phyloP scores from a whole-genome alignment of 2,329 filamentous ascomycete species.

The Emmonsiellopsis sp. region DNA sequence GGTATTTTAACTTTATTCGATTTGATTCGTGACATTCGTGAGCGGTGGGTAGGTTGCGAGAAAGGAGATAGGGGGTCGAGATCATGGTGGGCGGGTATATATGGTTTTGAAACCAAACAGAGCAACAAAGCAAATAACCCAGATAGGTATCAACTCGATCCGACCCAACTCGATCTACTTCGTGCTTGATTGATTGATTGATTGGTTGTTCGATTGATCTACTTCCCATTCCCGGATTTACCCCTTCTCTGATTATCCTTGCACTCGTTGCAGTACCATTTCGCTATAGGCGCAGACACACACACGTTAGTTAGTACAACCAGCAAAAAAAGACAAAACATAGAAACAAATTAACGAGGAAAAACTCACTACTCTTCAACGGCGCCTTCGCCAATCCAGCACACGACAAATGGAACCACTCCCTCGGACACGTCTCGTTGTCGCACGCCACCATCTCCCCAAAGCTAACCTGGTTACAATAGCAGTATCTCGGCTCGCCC shows the following conservation, averaged over 20 bases:
- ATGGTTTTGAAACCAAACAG: not conserved
- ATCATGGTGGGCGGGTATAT: not conserved
- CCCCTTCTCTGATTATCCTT: conserved; percentile 51
- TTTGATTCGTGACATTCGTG: not conserved
- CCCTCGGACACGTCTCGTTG: conserved; percentile 59
- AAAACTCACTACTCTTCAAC: conserved; percentile 59
- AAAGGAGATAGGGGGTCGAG: not conserved
- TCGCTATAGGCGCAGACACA: conserved; percentile 41
- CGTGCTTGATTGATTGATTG: no score
- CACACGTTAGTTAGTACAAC: not conserved
- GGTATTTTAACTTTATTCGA: not conserved
- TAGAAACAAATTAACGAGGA: conserved; percentile 4
- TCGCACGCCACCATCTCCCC: conserved; percentile 81
- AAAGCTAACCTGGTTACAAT: conserved; percentile 70
- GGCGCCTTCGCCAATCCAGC: conserved; percentile 71
- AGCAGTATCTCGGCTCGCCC: conserved; percentile 67
- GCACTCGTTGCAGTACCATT: conserved; percentile 77
- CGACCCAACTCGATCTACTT: no score
- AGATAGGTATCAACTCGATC: no score
- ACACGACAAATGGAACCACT: conserved; percentile 80
- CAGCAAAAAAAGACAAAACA: not conserved
- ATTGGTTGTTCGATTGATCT: not conserved
- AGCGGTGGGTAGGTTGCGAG: not conserved
- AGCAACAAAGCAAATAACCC: not conserved
- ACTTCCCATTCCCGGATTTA: conserved; percentile 4